Base-by-base conservation (phyloP, 345 rosid genomes). In the Hevea brasiliensis region DNA sequence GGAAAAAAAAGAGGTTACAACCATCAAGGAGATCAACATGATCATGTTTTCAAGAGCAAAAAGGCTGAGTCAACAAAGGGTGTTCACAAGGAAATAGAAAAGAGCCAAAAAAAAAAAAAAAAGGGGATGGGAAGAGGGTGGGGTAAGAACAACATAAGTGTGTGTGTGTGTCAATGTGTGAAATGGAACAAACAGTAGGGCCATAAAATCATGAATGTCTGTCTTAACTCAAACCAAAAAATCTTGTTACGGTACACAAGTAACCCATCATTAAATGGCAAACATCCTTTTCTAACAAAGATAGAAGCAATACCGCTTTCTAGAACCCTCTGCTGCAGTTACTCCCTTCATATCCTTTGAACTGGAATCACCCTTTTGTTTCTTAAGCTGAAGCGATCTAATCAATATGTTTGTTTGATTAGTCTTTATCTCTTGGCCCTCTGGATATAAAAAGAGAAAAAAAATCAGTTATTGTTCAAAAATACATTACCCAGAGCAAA, bases 361-460 rank as follows among this genome's bases (percentile, higher is more conserved):
- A 75, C 81, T 77, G 63, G 92, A 76, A 72, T 89, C 92, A 56
- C 85, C 84, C 81, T 81, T 92, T 64, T 84, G 94, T 75, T 87
- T 89, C 86, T 83, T 88, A 47, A 92, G 77, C 74, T 83, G 80
- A 64, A 94, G 98, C 0, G 98, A 88, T 84, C 98, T 86, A 71
- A 94, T 92, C 72, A 94, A 76, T 81, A 92, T 94, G 79, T 94
- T 94, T 71, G 89, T 88, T 86, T 87, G 97, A 78, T 94, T 88
- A 45, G 98, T 94, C 83, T 85, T 88, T 83, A 94, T 90, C 72
- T 73, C 79, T 78, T 92, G 98, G 56, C 80, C 85, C 76, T 85
- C 98, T 90, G 90, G 21, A 80, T 47, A 73, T 65, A 74, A 41
- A 77, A 72, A 44, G 44, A 65, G 56, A 72, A 35, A 4, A 4